phyloP scores from a whole-genome alignment of 768 basidiomycete genomes.

The Russula olivacea region DNA sequence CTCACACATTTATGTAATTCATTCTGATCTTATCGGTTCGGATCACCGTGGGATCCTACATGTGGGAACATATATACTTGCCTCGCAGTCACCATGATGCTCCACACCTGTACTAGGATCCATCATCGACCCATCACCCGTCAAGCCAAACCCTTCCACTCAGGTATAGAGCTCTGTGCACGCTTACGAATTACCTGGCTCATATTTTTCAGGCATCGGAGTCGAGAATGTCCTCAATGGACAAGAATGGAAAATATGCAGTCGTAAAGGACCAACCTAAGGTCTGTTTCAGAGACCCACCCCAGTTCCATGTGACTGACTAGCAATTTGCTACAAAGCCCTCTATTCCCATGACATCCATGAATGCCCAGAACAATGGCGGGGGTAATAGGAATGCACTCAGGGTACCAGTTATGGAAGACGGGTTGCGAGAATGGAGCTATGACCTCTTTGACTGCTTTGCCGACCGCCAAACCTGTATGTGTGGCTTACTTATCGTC shows the following conservation, averaged over 20 bases:
- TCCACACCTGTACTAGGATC: not conserved
- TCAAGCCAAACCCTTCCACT: not conserved
- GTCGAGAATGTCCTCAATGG: not conserved
- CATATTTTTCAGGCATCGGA: not conserved
- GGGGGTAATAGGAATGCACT: not conserved
- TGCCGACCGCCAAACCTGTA: not conserved
- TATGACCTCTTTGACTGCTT: slow-evolving; percentile 1
- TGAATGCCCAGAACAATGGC: no score
- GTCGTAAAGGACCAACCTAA: not conserved
- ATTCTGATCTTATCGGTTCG: no score
- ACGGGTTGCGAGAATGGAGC: not conserved
- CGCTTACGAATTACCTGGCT: not conserved
- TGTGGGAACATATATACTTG: not conserved
- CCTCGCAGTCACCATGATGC: not conserved
- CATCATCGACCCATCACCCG: not conserved
- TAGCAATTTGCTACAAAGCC: not conserved
- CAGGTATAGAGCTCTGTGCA: not conserved
- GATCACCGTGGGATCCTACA: no score
- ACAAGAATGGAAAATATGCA: not conserved
- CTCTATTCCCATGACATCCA: not conserved
- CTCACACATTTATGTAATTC: no score
- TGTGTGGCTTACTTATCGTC: not conserved
- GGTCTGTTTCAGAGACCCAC: not conserved
- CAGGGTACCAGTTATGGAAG: not conserved
- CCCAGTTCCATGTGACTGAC: not conserved